Evolutionary conservation across 257 asterid species (phyloP).

Genomic region (Linaria vulgaris): DNA sequence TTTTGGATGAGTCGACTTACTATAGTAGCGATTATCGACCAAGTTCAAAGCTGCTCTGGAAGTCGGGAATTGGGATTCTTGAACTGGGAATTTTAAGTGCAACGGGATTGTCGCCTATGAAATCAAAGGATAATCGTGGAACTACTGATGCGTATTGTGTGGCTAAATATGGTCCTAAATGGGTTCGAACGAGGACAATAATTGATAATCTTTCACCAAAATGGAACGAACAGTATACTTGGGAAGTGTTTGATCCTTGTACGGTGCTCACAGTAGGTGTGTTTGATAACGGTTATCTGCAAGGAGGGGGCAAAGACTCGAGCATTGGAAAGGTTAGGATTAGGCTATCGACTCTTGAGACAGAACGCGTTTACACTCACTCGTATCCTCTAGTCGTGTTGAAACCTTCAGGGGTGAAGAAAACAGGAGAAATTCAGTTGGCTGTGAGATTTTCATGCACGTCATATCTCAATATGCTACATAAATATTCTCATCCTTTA

Average conservation of each 20-base stretch:
- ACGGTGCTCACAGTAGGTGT: conserved; percentile 70
- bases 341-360: conserved; percentile 72
- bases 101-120: conserved; percentile 56
- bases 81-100: conserved; percentile 79
- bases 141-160: conserved; percentile 75
- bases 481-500: conserved; percentile 57
- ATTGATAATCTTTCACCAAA: conserved; percentile 58
- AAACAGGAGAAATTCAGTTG: conserved; percentile 78
- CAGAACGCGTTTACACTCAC: conserved; percentile 77
- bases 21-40: conserved; percentile 76
- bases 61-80: conserved; percentile 62
- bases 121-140: conserved; percentile 58
- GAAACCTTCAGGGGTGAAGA: conserved; percentile 65
- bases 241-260: conserved; percentile 86
- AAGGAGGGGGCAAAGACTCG: conserved; percentile 52
- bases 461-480: conserved; percentile 63
- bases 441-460: conserved; percentile 75
- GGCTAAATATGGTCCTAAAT: conserved; percentile 77
- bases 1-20: conserved; percentile 71
- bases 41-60: conserved; percentile 67
- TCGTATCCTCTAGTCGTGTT: conserved; percentile 72
- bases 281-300: conserved; percentile 67
- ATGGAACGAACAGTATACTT: conserved; percentile 90
- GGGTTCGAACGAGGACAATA: conserved; percentile 82
- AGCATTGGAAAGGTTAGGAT: conserved; percentile 84